Evolutionary conservation across 2,329 filamentous ascomycete genomes (phyloP).

Genomic region (Nigrospora oryzae): DNA sequence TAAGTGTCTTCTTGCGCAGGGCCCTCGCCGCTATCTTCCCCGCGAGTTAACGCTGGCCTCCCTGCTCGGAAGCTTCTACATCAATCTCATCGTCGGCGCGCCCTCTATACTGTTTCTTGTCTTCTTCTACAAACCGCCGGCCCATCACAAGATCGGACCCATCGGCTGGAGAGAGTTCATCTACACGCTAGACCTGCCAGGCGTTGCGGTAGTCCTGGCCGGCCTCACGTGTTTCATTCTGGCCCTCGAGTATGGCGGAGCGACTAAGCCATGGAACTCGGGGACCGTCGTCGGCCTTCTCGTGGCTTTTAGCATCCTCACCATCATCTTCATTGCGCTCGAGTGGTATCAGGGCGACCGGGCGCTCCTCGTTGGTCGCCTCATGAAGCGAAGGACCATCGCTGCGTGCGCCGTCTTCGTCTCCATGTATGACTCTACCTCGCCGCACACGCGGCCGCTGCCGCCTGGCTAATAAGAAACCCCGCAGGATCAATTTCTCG

Average conservation of each 20-base stretch:
- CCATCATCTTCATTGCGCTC: constrained; percentile 27
- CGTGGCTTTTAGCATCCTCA: constrained; percentile 24
- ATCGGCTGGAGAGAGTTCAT: constrained; percentile 9
- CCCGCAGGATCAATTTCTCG: constrained; percentile 1
- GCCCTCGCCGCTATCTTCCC: neutral
- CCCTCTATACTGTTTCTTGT: constrained; percentile 8
- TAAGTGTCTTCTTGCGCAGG: constrained; percentile 2
- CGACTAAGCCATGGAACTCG: constrained; percentile 12
- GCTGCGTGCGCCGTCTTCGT: constrained; percentile 5
- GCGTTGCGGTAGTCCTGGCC: constrained; percentile 11
- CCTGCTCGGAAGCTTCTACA: constrained; percentile 8
- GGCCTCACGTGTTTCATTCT: constrained; percentile 12
- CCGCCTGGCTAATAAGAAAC: neutral
- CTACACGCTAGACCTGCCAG: constrained; percentile 14
- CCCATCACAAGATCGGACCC: neutral
- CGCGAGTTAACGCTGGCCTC: neutral
- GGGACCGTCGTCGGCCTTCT: constrained; percentile 26
- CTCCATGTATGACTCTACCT: constrained; percentile 6
- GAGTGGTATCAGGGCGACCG: constrained; percentile 24
- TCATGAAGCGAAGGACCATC: constrained; percentile 28
- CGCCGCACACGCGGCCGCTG: too few relatives aligned
- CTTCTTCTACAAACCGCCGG: constrained; percentile 16
- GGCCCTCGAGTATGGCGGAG: constrained; percentile 26
- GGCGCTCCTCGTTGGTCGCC: constrained; percentile 27
- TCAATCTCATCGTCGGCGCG: constrained; percentile 14